These are phyloP conservation scores for Saturnispora zaruensis DNA, from an alignment of 805 yeast genomes.

Conservation along the genomic window DNA sequence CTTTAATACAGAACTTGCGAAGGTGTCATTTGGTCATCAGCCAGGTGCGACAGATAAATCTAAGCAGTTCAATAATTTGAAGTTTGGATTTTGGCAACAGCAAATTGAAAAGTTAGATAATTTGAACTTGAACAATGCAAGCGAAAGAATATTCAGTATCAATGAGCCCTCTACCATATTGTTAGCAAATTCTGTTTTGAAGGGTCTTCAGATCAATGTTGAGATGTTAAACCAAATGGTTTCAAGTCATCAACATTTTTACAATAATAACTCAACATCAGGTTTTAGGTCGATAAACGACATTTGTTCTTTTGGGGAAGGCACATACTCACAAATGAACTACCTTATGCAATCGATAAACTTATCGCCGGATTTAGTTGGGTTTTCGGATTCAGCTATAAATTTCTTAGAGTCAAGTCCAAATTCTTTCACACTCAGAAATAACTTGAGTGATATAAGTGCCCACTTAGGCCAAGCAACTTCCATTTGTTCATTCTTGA, in stretches of 20 bases:
- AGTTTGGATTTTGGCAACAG: slow-evolving; percentile 71
- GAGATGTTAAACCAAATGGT: slow-evolving; percentile 51
- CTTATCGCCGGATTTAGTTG: slow-evolving; percentile 49
- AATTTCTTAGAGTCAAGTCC: slow-evolving; percentile 41
- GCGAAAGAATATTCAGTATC: slow-evolving; percentile 27
- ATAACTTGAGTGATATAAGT: slow-evolving; percentile 45
- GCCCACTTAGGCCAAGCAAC: slow-evolving; percentile 83
- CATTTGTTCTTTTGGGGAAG: slow-evolving; percentile 73
- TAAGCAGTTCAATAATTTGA: slow-evolving; percentile 37
- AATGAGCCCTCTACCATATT: slow-evolving; percentile 58
- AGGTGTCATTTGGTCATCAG: slow-evolving; percentile 23
- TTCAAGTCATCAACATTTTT: slow-evolving; percentile 47
- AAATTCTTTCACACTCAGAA: slow-evolving; percentile 14
- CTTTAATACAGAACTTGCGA: slow-evolving; percentile 50
- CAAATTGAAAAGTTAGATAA: slow-evolving; percentile 40
- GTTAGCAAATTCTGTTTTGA: slow-evolving; percentile 42
- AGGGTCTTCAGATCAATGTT: slow-evolving; percentile 43
- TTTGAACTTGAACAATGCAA: slow-evolving; percentile 15
- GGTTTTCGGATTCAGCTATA: slow-evolving; percentile 36
- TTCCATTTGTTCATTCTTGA: slow-evolving; percentile 55
- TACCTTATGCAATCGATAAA: slow-evolving; percentile 55
- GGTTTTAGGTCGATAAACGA: slow-evolving; percentile 38
- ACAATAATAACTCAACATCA: slow-evolving; percentile 38
- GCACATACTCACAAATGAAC: slow-evolving; percentile 63
- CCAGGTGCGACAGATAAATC: slow-evolving; percentile 28